Evolutionary conservation across 1,284 basidiomycete species (phyloP), one percentile per base, ranked within the genome.

Genomic region (Sphaerobolus stellatus): DNA sequence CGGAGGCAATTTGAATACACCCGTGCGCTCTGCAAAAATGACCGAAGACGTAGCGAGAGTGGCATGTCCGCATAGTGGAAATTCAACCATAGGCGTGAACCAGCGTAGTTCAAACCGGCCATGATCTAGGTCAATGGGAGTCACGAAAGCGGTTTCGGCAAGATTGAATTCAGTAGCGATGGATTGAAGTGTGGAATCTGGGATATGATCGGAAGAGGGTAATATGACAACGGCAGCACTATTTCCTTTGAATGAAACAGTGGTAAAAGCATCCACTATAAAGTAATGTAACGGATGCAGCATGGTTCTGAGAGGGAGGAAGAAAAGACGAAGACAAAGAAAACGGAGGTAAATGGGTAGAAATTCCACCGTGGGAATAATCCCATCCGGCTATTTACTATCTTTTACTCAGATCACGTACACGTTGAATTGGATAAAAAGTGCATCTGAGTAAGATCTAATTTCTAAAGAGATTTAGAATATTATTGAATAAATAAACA

Each of bases 191-290:
- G 61, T 56, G n/a, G 51, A 48, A 20, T 59, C 56, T 4, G 71
- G 57, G n/a, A 71, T 24, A 22, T 50, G 48, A 44, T 40, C 40
- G 18, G 58, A 50, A 25, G 61, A 52, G 24, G 67, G 20, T 49
- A 78, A 62, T 59, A 78, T 70, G 36, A 81, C 67, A 44, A 83
- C 68, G 3, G 69, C 73, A 1, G 82, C 82, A 4, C 80, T 80
- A 60, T 83, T 84, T 6, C 82, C 82, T 13, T 71, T 69, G 33
- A 71, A 75, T 0, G 71, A 51, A 13, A 60, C 52, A 4, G 66
- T 64, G 1, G 80, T 73, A 66, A 84, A 84, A 0, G 81, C 80
- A 50, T 78, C 77, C 48, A 75, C 66, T 24, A 80, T 60, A 61
- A 70, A 60, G 67, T 72, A 66, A 5, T 53, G 25, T 14, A 59